Conservation (phyloP, 139 green algal species). For the Chlorella sp. region DNA sequence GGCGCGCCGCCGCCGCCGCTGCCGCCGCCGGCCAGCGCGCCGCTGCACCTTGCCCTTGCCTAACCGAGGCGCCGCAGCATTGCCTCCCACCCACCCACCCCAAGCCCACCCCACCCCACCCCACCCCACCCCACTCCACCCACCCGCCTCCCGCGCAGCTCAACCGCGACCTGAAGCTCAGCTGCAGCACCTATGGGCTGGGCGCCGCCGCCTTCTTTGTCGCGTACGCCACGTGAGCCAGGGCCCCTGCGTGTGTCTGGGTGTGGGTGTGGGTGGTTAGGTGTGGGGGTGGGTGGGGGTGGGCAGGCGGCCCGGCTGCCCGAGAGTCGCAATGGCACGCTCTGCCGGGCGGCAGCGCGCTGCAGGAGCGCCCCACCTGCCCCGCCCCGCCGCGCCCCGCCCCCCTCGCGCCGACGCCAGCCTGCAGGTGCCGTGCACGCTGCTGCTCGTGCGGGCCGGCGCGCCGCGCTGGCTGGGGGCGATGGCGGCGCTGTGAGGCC, state of each 20-base stretch:
- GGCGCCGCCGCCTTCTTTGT: conserved; percentile 83
- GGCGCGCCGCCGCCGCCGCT: too few species aligned
- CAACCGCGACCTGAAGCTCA: conserved; percentile 60
- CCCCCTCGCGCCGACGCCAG: conserved; percentile 59
- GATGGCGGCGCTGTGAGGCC: conserved; percentile 66
- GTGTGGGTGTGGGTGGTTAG: too few species aligned
- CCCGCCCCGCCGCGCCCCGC: too few species aligned
- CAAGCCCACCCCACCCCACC: too few species aligned
- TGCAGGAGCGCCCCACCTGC: not conserved
- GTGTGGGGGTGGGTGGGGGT: not conserved
- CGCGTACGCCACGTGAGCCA: conserved; percentile 45
- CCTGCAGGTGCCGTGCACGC: conserved; percentile 66
- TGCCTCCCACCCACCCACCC: too few species aligned
- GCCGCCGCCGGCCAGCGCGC: too few species aligned
- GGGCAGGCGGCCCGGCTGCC: not conserved
- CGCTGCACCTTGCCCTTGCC: too few species aligned
- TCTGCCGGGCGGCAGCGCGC: not conserved
- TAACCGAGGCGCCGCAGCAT: too few species aligned
- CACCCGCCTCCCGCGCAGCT: too few species aligned
- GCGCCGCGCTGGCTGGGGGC: conserved; percentile 57
- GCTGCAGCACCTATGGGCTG: conserved; percentile 68
- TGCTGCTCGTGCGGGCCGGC: conserved; percentile 53
- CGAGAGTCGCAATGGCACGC: not conserved
- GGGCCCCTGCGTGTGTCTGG: too few species aligned
- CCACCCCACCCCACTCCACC: too few species aligned